Evolutionary conservation across 768 basidiomycete genomes (phyloP), one percentile per base, ranked within the genome.

Genomic region (Lentinula detonsa): DNA sequence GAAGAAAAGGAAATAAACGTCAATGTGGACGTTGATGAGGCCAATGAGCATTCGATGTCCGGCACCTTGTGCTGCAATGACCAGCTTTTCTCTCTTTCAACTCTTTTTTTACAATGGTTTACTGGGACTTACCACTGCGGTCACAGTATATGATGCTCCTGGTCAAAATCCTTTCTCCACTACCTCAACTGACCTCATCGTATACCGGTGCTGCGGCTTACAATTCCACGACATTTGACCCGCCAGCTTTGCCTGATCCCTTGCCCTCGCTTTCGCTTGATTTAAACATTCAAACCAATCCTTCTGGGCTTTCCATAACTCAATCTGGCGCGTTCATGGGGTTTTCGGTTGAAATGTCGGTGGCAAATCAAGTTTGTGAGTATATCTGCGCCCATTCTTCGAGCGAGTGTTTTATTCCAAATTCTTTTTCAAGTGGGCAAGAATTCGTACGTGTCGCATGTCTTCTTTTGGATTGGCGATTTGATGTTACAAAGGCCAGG

Each of bases 341-440:
- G 0, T 87, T 87, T 63, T 81, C 79, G 1, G 75, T 88, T 34
- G 87, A 88, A 70, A 77, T 87, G 74, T 85, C 83, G 21, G 82
- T 87, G 7, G 78, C 79, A 3, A 81, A 81, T 61, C 81, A 82
- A 72, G 73, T 85, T 52, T 72, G 83, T 84, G 65, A 72, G 82
- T 79, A 8, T 52, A 18, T 43, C 55, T 43, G 28, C 8, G 34
- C 2, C 2, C 60, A 13, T 7, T 9, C 0, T 21, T 10, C 23
- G 40, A 48, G 28, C 10, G 16, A 43, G 2, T n/a, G 6, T 43
- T n/a, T 43, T 43, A 6, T 43, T 43, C 39, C 15, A 15, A 43
- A 6, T n/a, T 5, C 42, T 28, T 13, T 33, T 57, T 60, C 1
- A 23, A 82, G 82, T 83, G 62, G 82, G 83, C 31, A 78, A 72